Base-by-base conservation (phyloP, 306 rosid species). In the Castanea mollissima region DNA sequence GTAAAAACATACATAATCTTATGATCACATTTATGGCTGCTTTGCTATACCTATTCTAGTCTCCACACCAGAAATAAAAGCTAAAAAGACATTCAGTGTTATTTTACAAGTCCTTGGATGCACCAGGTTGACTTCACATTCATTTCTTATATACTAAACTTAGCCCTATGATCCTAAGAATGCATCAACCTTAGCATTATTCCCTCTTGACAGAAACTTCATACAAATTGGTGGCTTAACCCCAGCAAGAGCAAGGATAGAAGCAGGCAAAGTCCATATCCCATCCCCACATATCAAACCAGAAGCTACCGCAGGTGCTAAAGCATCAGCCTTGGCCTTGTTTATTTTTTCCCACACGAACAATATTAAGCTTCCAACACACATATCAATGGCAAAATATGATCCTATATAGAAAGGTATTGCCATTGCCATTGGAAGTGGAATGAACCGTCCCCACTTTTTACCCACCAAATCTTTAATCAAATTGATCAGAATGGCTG, bases 211-310 rank as follows among this genome's bases (percentile, higher is more conserved):
- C 15, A 72, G 38, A 54, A 72, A 72, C 44, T 72, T 72, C 76
- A 72, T 72, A n/a, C 76, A 72, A 29, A 72, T 72, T 7, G 76
- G 76, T 52, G 76, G 76, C 25, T 72, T 72, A 1, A 72, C 76
- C 3, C 76, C 76, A 14, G 76, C 76, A 20, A 72, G 62, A 16
- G 76, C 76, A 54, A 72, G 76, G 12, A 72, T 15, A 13, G 76
- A 49, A 72, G 62, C 62, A 51, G 76, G 76, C 62, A 72, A 29
- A 31, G 76, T 51, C 63, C 76, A 72, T 51, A 72, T 27, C 20
- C 76, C 76, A 9, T 72, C 76, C 21, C 76, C 76, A 72, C 76
- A 72, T 27, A 72, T 72, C 76, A 72, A 72, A 16, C 76, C 76
- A 52, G 76, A 72, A 4, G 76, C 76, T 5, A 72, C 76, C 25